Conservation (phyloP, 225 moss, liverwort and hornwort genomes). For the Pleurozium schreberi region DNA sequence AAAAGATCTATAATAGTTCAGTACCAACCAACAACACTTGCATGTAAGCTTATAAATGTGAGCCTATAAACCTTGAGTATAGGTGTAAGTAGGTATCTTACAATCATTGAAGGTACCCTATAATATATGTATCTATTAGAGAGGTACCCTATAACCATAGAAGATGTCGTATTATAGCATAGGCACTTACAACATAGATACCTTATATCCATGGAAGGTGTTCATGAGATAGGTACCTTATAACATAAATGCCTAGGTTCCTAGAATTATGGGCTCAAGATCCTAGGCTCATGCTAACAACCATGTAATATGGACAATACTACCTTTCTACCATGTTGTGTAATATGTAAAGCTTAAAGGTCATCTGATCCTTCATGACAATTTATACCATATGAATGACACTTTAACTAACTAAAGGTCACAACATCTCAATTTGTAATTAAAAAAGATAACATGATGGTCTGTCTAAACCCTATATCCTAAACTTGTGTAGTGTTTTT, state of each 20-base stretch:
- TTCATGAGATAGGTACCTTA: not conserved
- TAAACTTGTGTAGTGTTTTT: not conserved
- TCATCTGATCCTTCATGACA: fast-evolving
- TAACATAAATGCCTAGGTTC: fast-evolving
- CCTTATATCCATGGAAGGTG: not conserved
- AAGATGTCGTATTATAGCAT: too few species aligned
- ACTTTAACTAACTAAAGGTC: not conserved
- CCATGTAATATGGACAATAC: not conserved
- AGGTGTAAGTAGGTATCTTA: too few species aligned
- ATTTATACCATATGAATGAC: not conserved
- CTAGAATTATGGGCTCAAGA: too few species aligned
- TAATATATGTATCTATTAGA: too few species aligned
- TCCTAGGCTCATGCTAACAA: not conserved
- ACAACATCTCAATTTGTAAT: not conserved
- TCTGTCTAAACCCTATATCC: not conserved
- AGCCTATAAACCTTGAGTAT: too few species aligned
- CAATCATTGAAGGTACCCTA: too few species aligned
- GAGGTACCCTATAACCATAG: too few species aligned
- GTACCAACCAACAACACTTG: too few species aligned
- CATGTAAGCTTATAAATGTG: too few species aligned
- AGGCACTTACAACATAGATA: too few species aligned
- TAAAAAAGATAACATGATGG: not conserved
- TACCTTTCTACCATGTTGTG: not conserved
- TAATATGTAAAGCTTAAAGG: not conserved
- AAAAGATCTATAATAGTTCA: not conserved